Evolutionary conservation across 2,329 filamentous ascomycete species (phyloP).

Genomic region (Aspergillus sp.): DNA sequence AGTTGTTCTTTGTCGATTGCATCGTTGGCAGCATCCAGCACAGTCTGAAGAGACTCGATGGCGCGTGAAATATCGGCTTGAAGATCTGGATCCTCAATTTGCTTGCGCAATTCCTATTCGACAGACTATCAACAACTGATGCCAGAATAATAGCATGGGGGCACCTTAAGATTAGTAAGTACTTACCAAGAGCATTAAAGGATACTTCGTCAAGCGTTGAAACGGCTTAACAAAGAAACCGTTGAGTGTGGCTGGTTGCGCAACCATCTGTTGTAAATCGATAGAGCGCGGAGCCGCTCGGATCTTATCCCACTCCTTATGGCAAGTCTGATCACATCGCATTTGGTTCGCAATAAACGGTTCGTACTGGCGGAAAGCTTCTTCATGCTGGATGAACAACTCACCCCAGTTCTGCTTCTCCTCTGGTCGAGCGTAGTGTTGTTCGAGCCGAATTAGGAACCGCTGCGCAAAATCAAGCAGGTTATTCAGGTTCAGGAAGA

Average conservation of each 20-base stretch:
- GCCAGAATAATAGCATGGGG: neutral
- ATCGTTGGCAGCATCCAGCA: constrained; percentile 82
- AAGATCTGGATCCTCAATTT: constrained; percentile 69
- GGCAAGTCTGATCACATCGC: constrained; percentile 81
- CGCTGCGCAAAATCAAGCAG: constrained; percentile 93
- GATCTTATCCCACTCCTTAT: constrained; percentile 84
- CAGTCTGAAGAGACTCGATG: constrained; percentile 77
- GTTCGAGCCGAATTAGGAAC: constrained; percentile 93
- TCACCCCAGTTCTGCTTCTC: constrained; percentile 87
- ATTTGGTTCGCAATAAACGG: constrained; percentile 97
- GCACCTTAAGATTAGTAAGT: neutral
- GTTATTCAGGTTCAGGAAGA: constrained; percentile 94
- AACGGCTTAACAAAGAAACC: constrained; percentile 96
- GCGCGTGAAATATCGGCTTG: constrained; percentile 73
- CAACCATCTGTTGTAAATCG: constrained; percentile 71
- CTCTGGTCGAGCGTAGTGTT: constrained; percentile 80
- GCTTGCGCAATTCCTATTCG: constrained; percentile 76
- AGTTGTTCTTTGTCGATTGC: constrained; percentile 87
- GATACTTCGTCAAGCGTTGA: constrained; percentile 93
- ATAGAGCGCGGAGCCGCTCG: constrained; percentile 65
- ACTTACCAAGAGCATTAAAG: constrained; percentile 76
- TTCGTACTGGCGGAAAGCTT: constrained; percentile 88
- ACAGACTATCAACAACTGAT: neutral
- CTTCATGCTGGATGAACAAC: constrained; percentile 82
- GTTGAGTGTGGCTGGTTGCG: constrained; percentile 82